Conservation (phyloP, 2,329 filamentous ascomycete species). For the Cercospora janseana region DNA sequence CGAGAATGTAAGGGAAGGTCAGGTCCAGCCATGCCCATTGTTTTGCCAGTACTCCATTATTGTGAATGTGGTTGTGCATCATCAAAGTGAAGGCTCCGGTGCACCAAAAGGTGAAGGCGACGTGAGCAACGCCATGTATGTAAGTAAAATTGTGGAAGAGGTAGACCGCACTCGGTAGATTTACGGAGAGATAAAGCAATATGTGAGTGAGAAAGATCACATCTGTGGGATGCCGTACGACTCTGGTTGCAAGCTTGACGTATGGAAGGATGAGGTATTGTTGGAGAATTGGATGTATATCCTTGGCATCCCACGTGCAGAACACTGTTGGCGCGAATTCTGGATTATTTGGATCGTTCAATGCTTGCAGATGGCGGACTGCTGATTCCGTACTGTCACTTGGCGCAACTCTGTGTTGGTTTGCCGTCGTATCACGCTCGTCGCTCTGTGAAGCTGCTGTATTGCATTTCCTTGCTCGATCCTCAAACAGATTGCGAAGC, state of each 20-base stretch:
- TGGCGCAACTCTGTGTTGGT: neutral
- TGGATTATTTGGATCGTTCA: constrained; percentile 51
- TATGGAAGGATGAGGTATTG: constrained; percentile 60
- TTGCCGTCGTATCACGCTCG: neutral
- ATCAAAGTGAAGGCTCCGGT: constrained; percentile 74
- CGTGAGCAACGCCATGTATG: constrained; percentile 65
- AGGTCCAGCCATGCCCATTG: constrained; percentile 58
- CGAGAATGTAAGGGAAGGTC: constrained; percentile 69
- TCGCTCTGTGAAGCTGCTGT: neutral
- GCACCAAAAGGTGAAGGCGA: constrained; percentile 64
- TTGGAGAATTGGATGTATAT: constrained; percentile 47
- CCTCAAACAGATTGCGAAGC: constrained; percentile 40
- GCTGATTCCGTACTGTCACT: constrained; percentile 31
- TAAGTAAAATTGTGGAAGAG: constrained; percentile 67
- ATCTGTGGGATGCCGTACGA: constrained; percentile 67
- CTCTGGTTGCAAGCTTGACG: constrained; percentile 52
- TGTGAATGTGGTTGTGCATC: constrained; percentile 83
- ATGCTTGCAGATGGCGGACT: constrained; percentile 47
- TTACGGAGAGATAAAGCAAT: constrained; percentile 67
- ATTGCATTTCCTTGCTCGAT: constrained; percentile 23
- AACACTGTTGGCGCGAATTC: constrained; percentile 58
- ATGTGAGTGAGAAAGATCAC: constrained; percentile 77
- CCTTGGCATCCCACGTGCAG: constrained; percentile 51
- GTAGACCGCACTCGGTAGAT: constrained; percentile 65
- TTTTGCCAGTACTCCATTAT: constrained; percentile 64